These are phyloP conservation scores for Rheum nobile DNA, from an alignment of 148 eudicot species.

Conservation along the genomic window DNA sequence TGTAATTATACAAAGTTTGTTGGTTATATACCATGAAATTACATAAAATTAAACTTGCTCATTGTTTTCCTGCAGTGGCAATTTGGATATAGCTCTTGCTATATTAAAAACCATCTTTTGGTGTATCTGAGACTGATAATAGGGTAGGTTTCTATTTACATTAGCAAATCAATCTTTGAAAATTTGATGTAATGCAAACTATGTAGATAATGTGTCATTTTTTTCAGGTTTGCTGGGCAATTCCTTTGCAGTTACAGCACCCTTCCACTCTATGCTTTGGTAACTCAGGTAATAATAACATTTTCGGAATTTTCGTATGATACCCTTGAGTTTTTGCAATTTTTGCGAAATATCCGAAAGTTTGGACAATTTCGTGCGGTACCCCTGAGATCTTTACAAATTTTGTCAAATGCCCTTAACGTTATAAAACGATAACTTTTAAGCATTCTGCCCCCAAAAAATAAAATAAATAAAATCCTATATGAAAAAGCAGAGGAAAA, in stretches of 20 bases:
- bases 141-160: constrained; percentile 36
- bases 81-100: constrained; percentile 91
- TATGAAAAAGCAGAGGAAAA: too few species aligned
- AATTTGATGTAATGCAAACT: neutral
- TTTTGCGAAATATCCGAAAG: too few species aligned
- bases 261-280: constrained; percentile 89
- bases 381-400: too few species aligned
- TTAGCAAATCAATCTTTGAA: neutral
- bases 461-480: too few species aligned
- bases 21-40: neutral
- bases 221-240: constrained; percentile 77
- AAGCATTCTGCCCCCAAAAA: too few species aligned
- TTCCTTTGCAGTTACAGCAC: constrained; percentile 97
- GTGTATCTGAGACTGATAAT: constrained; percentile 78
- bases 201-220: neutral
- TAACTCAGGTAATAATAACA: constrained; percentile 75
- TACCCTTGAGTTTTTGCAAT: too few species aligned
- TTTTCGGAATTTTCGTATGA: too few species aligned
- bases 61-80: constrained; percentile 62
- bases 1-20: neutral
- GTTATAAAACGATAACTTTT: too few species aligned
- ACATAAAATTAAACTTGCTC: neutral
- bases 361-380: too few species aligned
- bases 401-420: too few species aligned
- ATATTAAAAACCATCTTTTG: constrained; percentile 67